These are phyloP conservation scores for Pseudotsuga menziesii DNA, from an alignment of 75 land plant species.

Conservation along the genomic window DNA sequence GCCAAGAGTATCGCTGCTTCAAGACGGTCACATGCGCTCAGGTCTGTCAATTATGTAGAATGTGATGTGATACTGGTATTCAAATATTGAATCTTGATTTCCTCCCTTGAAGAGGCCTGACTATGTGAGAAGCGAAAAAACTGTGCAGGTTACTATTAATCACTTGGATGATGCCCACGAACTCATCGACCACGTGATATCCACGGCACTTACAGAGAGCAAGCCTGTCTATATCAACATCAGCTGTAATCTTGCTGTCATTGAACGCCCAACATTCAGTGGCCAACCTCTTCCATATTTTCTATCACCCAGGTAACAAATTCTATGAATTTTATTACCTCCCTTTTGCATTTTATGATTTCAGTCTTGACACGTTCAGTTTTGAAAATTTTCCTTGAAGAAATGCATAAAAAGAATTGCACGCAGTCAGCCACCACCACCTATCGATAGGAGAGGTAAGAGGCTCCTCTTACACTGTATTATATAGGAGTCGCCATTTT, in stretches of 20 bases:
- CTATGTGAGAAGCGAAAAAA: no score
- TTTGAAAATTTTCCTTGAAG: not conserved
- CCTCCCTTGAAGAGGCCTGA: no score
- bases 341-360: not conserved
- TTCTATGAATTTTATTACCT: no score
- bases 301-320: constrained; percentile 20
- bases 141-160: constrained; percentile 15
- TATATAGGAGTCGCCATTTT: no score
- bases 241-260: constrained; percentile 48
- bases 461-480: no score
- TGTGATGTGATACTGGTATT: no score
- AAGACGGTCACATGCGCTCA: constrained; percentile 55
- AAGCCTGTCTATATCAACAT: constrained; percentile 63
- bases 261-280: constrained; percentile 42
- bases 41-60: not conserved
- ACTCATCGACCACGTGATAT: constrained; percentile 44
- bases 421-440: no score
- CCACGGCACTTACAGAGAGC: constrained; percentile 46
- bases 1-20: constrained; percentile 56
- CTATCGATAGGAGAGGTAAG: no score
- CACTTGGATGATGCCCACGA: constrained; percentile 58
- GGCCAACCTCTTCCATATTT: constrained; percentile 43
- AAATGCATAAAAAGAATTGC: no score
- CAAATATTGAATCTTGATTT: no score
- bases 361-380: not conserved